Evolutionary conservation across 352 stramenopile species (phyloP).

Genomic region (Elongisporangium undulatum): DNA sequence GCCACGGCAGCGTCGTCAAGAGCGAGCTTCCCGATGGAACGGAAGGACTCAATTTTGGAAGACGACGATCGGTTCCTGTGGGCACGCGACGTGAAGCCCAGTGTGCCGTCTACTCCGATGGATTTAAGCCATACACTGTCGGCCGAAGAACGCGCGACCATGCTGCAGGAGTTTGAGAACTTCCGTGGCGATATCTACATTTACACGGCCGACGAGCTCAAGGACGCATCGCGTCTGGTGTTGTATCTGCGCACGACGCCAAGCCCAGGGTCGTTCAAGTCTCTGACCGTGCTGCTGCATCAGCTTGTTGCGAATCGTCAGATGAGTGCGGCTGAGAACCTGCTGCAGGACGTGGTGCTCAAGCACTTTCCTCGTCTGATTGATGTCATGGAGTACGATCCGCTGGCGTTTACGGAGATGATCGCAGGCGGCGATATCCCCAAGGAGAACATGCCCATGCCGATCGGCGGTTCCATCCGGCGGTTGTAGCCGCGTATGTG

Average conservation of each 20-base stretch:
- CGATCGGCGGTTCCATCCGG: background rate
- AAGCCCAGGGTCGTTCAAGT: background rate
- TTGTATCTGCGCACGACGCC: constrained; percentile 37
- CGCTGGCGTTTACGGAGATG: constrained; percentile 62
- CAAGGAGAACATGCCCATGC: background rate
- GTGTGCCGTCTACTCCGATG: constrained; percentile 5
- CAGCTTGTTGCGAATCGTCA: constrained; percentile 29
- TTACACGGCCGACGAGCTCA: constrained; percentile 73
- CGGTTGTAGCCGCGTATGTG: background rate
- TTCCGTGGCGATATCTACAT: constrained; percentile 65
- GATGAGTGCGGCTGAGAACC: constrained; percentile 45
- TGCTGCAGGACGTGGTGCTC: constrained; percentile 60
- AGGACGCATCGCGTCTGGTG: constrained; percentile 50
- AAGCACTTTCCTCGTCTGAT: constrained; percentile 62
- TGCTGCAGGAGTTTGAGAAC: constrained; percentile 62
- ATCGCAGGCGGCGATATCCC: constrained; percentile 45
- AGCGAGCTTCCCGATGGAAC: background rate
- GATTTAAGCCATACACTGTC: constrained; percentile 44
- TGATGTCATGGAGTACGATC: constrained; percentile 81
- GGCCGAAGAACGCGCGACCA: constrained; percentile 44
- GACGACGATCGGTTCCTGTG: constrained; percentile 8
- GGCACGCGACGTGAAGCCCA: constrained; percentile 4
- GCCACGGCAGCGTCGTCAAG: background rate
- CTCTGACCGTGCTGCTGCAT: constrained; percentile 18
- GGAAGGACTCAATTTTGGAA: background rate